Conservation (phyloP, 2,329 filamentous ascomycete genomes). For the Neofusicoccum ribis region DNA sequence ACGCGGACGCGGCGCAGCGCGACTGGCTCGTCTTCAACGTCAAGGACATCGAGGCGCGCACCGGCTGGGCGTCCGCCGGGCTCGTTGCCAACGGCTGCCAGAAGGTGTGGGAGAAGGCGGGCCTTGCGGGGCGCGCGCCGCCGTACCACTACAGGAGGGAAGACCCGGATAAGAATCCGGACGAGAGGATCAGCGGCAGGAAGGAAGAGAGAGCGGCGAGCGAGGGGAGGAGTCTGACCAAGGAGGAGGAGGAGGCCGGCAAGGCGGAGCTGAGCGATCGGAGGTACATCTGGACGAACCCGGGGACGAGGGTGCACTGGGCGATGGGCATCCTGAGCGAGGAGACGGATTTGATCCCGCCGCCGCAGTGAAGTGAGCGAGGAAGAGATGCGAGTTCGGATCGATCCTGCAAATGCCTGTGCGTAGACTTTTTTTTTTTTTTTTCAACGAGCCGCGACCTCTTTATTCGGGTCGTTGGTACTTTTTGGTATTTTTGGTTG, state of each 20-base stretch:
- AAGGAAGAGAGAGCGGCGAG: conserved; percentile 2
- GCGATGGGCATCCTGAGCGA: conserved; percentile 18
- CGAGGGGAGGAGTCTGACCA: background rate
- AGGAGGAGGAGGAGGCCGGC: conserved; percentile 1
- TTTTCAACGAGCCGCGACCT: no score
- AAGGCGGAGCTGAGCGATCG: conserved; percentile 10
- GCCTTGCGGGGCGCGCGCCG: conserved; percentile 71
- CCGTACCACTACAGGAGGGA: conserved; percentile 53
- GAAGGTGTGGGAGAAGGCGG: conserved; percentile 76
- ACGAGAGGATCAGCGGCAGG: conserved; percentile 3
- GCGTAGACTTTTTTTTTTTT: no score
- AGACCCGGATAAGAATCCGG: background rate
- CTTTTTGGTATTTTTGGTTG: background rate
- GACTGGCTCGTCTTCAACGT: conserved; percentile 75
- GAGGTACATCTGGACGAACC: conserved; percentile 16
- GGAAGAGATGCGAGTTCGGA: background rate
- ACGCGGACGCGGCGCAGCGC: conserved; percentile 69
- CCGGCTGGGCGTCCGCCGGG: conserved; percentile 82
- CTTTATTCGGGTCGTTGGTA: no score
- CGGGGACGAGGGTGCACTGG: conserved; percentile 19
- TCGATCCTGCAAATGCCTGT: no score
- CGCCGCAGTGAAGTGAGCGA: background rate
- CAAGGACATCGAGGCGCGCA: conserved; percentile 73
- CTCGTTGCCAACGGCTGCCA: conserved; percentile 85
- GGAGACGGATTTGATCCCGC: conserved; percentile 13